Base-by-base conservation (phyloP, 2,329 filamentous ascomycete species). In the Nigrograna mackinnonii region DNA sequence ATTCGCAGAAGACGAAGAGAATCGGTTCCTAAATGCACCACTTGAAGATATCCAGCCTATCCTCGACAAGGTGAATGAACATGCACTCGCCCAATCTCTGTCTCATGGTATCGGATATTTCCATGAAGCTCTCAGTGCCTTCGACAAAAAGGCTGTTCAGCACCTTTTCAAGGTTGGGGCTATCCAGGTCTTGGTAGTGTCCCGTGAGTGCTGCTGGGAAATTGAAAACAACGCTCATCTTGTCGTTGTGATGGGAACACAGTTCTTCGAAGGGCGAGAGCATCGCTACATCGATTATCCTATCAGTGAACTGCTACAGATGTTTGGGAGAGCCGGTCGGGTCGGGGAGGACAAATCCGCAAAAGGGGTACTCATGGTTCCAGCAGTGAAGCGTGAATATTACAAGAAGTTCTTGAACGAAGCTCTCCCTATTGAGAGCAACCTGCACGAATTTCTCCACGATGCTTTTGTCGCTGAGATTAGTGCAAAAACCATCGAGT, bases 381-480 rank as follows among this genome's bases (percentile, higher is more conserved):
- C 92, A 3, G 85, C 88, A 14, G 90, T 95, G 35, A 96, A 95
- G 78, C 85, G 94, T 26, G 91, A 96, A 50, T 99, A 96, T 71
- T 99, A 97, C 80, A 95, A 94, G 74, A 99, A 99, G 72, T 99
- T 99, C 76, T 74, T 99, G 52, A 92, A 94, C 57, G 95, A 99
- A 68, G 94, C 94, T 16, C 77, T 99, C 31, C 94, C 94, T 1
- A 90, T 99, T 18, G 94, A 99, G 73, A 96, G 90, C 52, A 91
- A 96, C 66, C 79, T 99, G 22, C 89, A 95, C 64, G 85, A 88
- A 42, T 96, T 91, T 68, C 78, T 99, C 22, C 90, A 95, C 58
- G 95, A 99, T 71, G 91, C 91, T 1, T 97, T 99, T 58, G 92
- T 99, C 33, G 91, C 92, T 0, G 94, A 99, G 70, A 91, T 97